A percentile compares a stretch with the other conserved stretches of the same genome.
Evolutionary conservation across 768 basidiomycete species (phyloP).

Genomic region (Amylocystis lapponica): DNA sequence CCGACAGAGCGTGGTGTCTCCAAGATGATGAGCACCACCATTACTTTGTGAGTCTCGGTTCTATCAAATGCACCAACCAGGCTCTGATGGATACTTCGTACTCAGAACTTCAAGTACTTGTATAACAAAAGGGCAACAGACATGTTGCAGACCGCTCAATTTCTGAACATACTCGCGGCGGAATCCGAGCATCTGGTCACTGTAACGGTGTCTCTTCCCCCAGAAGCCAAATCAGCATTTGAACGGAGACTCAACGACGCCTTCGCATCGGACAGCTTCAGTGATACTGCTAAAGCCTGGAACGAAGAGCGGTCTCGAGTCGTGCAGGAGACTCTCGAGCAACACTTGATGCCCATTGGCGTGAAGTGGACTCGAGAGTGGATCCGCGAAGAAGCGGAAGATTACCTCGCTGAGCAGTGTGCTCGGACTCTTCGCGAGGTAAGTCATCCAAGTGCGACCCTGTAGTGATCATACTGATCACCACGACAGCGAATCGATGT

Average conservation of each 20-base stretch:
- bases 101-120: constrained; percentile 97
- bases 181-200: constrained; percentile 86
- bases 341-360: constrained; percentile 78
- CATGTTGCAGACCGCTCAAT: constrained; percentile 71
- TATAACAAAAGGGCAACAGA: constrained; percentile 66
- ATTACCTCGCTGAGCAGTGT: constrained; percentile 65
- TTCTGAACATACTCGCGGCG: constrained; percentile 85
- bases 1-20: constrained; percentile 84
- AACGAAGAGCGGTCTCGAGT: constrained; percentile 79
- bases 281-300: constrained; percentile 85
- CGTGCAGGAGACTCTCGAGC: constrained; percentile 71
- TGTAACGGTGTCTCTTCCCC: constrained; percentile 62
- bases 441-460: constrained; percentile 19
- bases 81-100: background rate
- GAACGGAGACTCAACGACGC: constrained; percentile 74
- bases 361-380: constrained; percentile 88
- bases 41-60: constrained; percentile 54
- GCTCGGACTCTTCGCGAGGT: constrained; percentile 67
- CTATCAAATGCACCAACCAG: background rate
- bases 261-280: constrained; percentile 79
- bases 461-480: constrained; percentile 10
- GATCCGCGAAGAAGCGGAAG: constrained; percentile 87
- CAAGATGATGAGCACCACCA: constrained; percentile 74
- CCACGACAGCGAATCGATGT: constrained; percentile 69
- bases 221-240: constrained; percentile 57